phyloP scores from a whole-genome alignment of 2,329 filamentous ascomycete genomes.

The Xylariomycetidae sp. region DNA sequence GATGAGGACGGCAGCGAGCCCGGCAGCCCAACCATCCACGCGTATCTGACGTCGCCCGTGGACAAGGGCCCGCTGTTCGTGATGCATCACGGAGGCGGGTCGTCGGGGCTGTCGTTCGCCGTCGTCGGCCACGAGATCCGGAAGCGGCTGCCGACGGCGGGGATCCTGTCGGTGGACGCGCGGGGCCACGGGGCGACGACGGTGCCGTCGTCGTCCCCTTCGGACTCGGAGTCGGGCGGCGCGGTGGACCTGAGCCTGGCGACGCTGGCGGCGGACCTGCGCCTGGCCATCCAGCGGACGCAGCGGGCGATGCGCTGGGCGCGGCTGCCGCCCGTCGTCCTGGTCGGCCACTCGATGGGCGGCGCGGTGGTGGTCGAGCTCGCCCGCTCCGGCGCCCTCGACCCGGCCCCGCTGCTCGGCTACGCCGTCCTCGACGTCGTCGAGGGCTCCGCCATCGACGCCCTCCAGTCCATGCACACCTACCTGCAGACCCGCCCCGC shows the following conservation, averaged over 20 bases:
- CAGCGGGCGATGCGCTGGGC: conserved; percentile 66
- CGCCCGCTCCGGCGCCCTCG: conserved; percentile 61
- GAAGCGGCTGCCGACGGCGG: conserved; percentile 70
- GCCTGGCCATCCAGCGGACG: conserved; percentile 62
- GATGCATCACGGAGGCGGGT: conserved; percentile 90
- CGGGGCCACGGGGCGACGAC: conserved; percentile 75
- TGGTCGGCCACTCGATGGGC: conserved; percentile 89
- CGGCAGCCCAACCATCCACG: conserved; percentile 63
- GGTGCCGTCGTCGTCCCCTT: conserved; percentile 24
- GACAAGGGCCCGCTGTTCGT: conserved; percentile 77
- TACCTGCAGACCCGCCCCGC: conserved; percentile 78
- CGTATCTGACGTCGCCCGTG: conserved; percentile 77
- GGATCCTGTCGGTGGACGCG: conserved; percentile 79
- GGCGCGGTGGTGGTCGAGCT: conserved; percentile 86
- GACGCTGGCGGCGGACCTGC: conserved; percentile 67
- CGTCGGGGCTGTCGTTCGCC: conserved; percentile 88
- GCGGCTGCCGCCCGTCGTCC: conserved; percentile 64
- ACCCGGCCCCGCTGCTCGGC: conserved; percentile 62
- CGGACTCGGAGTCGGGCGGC: not conserved
- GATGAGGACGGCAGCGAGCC: conserved; percentile 35
- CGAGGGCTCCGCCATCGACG: conserved; percentile 92
- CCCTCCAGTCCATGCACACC: conserved; percentile 86
- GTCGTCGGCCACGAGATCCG: conserved; percentile 71
- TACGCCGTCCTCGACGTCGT: conserved; percentile 93
- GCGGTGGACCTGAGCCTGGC: conserved; percentile 62